Evolutionary conservation across 2,329 filamentous ascomycete species (phyloP).

Genomic region (Ceratocystis lukuohia): DNA sequence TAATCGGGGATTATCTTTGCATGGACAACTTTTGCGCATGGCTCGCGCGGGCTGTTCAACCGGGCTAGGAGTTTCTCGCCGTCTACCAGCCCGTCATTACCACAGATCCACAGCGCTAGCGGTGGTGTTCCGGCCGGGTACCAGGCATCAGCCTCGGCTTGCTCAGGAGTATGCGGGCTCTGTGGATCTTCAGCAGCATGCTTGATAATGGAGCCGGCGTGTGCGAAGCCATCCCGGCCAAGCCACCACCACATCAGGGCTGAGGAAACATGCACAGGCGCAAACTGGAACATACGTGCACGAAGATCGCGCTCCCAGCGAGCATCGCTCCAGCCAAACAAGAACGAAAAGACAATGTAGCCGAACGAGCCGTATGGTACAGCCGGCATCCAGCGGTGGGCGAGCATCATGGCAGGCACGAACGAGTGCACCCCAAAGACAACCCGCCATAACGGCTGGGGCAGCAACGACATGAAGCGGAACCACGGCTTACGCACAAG

Average conservation of each 20-base stretch:
- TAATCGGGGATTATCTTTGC: constrained; percentile 73
- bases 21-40: constrained; percentile 67
- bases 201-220: constrained; percentile 72
- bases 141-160: constrained; percentile 42
- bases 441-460: constrained; percentile 57
- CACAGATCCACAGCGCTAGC: constrained; percentile 78
- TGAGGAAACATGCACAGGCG: constrained; percentile 77
- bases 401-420: constrained; percentile 84
- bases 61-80: constrained; percentile 59
- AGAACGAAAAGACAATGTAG: constrained; percentile 76
- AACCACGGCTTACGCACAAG: constrained; percentile 80
- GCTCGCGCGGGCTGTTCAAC: constrained; percentile 65
- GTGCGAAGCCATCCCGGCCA: constrained; percentile 65
- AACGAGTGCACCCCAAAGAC: constrained; percentile 89
- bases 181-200: constrained; percentile 57
- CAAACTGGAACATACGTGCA: constrained; percentile 79
- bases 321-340: constrained; percentile 76
- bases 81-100: constrained; percentile 73
- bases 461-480: constrained; percentile 56
- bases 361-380: constrained; percentile 65
- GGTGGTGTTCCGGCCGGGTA: constrained; percentile 69
- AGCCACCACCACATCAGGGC: constrained; percentile 96
- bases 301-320: constrained; percentile 73
- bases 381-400: constrained; percentile 54
- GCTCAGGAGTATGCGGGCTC: constrained; percentile 23